Conservation (phyloP, 169 alveolate species). For the Plasmodium sp. region DNA sequence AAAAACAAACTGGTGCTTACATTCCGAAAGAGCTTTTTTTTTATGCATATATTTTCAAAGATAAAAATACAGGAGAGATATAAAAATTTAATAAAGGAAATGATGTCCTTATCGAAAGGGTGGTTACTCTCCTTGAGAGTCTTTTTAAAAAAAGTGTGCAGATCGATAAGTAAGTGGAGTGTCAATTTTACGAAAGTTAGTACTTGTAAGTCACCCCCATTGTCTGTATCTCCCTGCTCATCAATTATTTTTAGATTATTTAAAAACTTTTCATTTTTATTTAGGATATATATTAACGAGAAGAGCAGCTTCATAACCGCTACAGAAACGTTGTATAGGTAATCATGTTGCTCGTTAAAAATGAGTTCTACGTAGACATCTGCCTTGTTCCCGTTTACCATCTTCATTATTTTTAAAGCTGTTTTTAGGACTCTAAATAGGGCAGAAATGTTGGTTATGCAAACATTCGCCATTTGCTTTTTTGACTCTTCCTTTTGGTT, state of each 20-base stretch:
- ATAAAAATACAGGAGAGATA: slow-evolving; percentile 65
- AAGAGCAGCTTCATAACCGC: slow-evolving; percentile 37
- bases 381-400: slow-evolving; percentile 22
- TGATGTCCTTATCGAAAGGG: slow-evolving; percentile 10
- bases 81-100: slow-evolving; percentile 19
- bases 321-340: not conserved
- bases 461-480: slow-evolving; percentile 25
- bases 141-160: slow-evolving; percentile 44
- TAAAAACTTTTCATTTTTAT: slow-evolving; percentile 37
- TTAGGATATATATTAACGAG: slow-evolving; percentile 32
- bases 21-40: slow-evolving; percentile 18
- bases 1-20: slow-evolving; percentile 45
- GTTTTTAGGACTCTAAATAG: slow-evolving; percentile 58
- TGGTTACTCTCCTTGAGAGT: not conserved
- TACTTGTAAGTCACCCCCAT: slow-evolving; percentile 33
- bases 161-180: slow-evolving; percentile 29
- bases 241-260: slow-evolving; percentile 20
- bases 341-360: slow-evolving; percentile 12
- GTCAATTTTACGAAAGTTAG: slow-evolving; percentile 42
- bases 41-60: slow-evolving; percentile 38
- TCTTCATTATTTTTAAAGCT: slow-evolving; percentile 41
- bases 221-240: slow-evolving; percentile 16
- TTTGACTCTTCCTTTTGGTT: not conserved
- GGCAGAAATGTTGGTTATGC: slow-evolving; percentile 37
- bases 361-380: slow-evolving; percentile 54